Base-by-base conservation (phyloP, 1,284 basidiomycete species). In the Inonotus obliquus region DNA sequence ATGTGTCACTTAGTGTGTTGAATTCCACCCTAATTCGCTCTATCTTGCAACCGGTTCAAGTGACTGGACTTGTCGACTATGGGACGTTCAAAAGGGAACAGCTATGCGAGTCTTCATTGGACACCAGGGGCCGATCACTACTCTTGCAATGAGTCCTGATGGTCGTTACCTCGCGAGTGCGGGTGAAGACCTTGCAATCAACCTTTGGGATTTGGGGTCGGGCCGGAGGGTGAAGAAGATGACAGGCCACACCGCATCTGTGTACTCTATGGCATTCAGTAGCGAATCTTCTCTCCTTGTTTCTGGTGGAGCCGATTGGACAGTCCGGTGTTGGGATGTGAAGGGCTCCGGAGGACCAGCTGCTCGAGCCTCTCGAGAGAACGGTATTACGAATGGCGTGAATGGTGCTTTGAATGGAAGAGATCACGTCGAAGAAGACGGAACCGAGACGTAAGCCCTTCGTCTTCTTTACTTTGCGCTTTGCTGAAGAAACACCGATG, bases 41-140 rank as follows among this genome's bases (percentile, higher is more conserved):
- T 99, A 99, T 75, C 85, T 99, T 21, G 96, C 95, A 1, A 99
- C 97, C 0, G 97, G 95, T 2, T 98, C 96, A 0, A 94, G 90
- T 67, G 97, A 99, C 73, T 91, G 92, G 80, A 96, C 96, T 4
- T 94, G 94, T 65, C 85, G 97, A 49, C 75, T 99, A 41, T 99
- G 97, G 97, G 97, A 99, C 71, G 93, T 98, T n/a, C 97, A 99
- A 70, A 86, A 90, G 35, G 97, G 97, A 4, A 83, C 87, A 2
- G 97, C 94, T 73, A 87, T 99, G 3, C 87, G 97, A 10, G 90
- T 99, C 21, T 99, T 99, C 75, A 86, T 97, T 37, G 97, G 96
- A 0, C 97, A 99, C 72, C 92, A 95, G 68, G 94, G 92, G 54
- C 80, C 90, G 4, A 83, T 99, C n/a, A 91, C 94, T 4, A 84